Conservation (phyloP, 108 stramenopile species). For the Fragilaria radians region DNA sequence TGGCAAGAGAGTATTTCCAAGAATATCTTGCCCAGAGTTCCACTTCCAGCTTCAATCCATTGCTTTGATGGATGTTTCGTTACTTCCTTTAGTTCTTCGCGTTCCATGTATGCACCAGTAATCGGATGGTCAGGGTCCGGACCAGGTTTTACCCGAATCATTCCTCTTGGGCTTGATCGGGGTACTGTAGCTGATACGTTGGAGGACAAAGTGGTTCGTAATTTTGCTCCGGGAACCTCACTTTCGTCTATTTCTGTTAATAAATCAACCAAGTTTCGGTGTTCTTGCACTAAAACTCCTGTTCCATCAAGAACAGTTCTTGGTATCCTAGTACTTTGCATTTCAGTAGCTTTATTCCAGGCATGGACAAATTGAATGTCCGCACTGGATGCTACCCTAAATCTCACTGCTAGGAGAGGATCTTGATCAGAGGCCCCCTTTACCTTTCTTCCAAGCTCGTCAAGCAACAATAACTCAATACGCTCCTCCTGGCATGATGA, state of each 20-base stretch:
- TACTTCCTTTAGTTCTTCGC: conserved; percentile 25
- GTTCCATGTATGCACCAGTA: conserved; percentile 26
- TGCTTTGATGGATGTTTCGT: conserved; percentile 35
- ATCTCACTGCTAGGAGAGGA: conserved; percentile 12
- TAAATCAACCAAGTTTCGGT: background rate
- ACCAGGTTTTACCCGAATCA: conserved; percentile 41
- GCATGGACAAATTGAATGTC: conserved; percentile 9
- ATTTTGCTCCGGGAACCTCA: conserved; percentile 4
- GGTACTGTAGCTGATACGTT: background rate
- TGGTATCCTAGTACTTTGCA: background rate
- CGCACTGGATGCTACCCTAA: conserved; percentile 11
- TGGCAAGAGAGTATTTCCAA: conserved; percentile 55
- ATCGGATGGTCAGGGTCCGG: conserved; percentile 32
- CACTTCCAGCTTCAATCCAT: conserved; percentile 55
- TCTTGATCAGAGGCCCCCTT: conserved; percentile 1
- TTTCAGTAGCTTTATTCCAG: conserved; percentile 9
- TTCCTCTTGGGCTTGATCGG: conserved; percentile 3
- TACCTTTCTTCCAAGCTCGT: conserved; percentile 15
- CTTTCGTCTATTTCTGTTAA: conserved; percentile 6
- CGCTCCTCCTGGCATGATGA: conserved; percentile 9
- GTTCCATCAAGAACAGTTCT: background rate
- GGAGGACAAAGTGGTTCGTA: background rate
- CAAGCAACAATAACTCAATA: conserved; percentile 8
- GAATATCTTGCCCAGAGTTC: conserved; percentile 30
- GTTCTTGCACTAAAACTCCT: background rate